phyloP scores from a whole-genome alignment of 805 yeast genomes.

The Helenozyma rhizophorensis region DNA sequence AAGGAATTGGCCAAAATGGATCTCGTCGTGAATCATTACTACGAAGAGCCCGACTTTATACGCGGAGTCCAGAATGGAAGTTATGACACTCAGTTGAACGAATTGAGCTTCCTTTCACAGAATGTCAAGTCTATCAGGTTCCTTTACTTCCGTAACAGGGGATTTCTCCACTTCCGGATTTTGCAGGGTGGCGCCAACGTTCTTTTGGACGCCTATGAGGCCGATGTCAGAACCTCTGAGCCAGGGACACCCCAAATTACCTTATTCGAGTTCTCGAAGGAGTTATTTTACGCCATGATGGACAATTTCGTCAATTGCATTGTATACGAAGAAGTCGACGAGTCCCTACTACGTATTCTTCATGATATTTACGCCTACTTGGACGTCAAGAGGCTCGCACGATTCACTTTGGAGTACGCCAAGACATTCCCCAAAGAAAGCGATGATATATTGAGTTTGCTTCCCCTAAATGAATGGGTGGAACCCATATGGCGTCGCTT shows the following conservation, averaged over 20 bases:
- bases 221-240: background rate
- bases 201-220: conserved; percentile 6
- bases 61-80: conserved; percentile 39
- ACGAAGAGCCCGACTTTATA: conserved; percentile 34
- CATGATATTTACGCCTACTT: conserved; percentile 49
- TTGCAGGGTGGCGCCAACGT: conserved; percentile 16
- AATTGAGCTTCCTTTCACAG: conserved; percentile 51
- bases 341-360: conserved; percentile 45
- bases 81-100: conserved; percentile 31
- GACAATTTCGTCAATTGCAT: conserved; percentile 66
- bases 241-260: conserved; percentile 1
- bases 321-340: conserved; percentile 65
- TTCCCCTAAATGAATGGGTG: conserved; percentile 21
- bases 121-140: conserved; percentile 71
- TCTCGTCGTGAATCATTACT: conserved; percentile 48
- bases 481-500: too few relatives aligned
- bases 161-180: conserved; percentile 56
- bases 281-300: conserved; percentile 39
- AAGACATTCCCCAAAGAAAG: conserved; percentile 40
- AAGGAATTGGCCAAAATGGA: conserved; percentile 63
- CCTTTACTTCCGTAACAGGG: conserved; percentile 76
- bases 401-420: conserved; percentile 58
- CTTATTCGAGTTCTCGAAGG: conserved; percentile 17
- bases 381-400: conserved; percentile 44
- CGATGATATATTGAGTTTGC: conserved; percentile 33